Evolutionary conservation across 2,329 filamentous ascomycete species (phyloP), one percentile per base, ranked within the genome.

Genomic region (Plectosphaerella sp.): DNA sequence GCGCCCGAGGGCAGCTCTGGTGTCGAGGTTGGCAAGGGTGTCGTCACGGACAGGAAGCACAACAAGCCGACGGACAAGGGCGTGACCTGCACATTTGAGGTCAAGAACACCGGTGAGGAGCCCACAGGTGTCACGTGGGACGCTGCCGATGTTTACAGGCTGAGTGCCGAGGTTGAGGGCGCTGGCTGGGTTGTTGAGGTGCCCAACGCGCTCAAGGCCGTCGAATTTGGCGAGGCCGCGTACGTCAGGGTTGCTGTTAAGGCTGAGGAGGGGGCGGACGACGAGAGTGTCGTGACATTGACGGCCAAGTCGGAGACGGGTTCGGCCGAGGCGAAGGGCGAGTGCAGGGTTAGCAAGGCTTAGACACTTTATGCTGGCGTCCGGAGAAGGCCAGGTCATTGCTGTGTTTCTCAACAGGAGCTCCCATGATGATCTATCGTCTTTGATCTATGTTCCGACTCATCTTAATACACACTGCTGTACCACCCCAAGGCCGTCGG

Each of bases 251-350:
- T 79, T 0, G 76, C 74, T 2, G 74, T 77, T 1, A 67, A 58
- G 3, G 69, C 71, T 0, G 54, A 58, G 1, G 52, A 39, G 3
- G 61, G 59, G 52, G 70, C 69, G 4, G 63, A 60, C 18, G 58
- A 61, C 1, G 61, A 61, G 6, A 74, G 70, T 1, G 66, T 69
- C 1, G 70, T 78, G 5, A 75, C 61, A 41, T 52, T 78, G 43
- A 71, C 65, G 25, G 74, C 65, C n/a, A 72, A 64, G 12, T 78
- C 75, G 1, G 76, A 78, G 65, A 74, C 73, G 10, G 67, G 76
- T 53, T 52, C 56, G 2, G 52, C 48, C 4, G 62, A 68, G 11
- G 61, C 3, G 20, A 61, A 61, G 3, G 65, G 66, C 2, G 57
- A 61, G 50, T 74, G 71, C 45, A 56, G 51, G n/a, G 63, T 73